Evolutionary conservation across 78 protist species (phyloP).

Genomic region (Dictyostelium brefeldianum): DNA sequence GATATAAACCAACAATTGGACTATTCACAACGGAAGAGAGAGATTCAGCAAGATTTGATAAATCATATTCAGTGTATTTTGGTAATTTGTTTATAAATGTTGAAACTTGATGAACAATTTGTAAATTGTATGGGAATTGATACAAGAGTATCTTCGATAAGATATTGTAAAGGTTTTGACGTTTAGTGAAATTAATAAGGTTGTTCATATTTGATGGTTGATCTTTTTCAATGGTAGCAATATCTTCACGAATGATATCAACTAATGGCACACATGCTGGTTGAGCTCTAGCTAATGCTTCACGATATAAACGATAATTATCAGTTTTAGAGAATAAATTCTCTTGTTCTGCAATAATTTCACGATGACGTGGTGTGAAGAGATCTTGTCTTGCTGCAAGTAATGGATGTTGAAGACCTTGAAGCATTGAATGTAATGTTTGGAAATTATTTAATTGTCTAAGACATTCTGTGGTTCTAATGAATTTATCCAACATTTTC

Average conservation of each 20-base stretch:
- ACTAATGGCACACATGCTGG: slow-evolving; percentile 36
- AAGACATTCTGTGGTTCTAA: slow-evolving; percentile 49
- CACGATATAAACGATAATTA: slow-evolving; percentile 38
- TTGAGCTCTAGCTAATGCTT: slow-evolving; percentile 6
- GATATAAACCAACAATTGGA: background rate
- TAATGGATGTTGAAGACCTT: slow-evolving; percentile 39
- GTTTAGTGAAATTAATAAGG: slow-evolving; percentile 43
- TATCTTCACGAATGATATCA: slow-evolving; percentile 57
- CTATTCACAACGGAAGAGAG: background rate
- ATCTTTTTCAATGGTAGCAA: slow-evolving; percentile 28
- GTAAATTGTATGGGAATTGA: slow-evolving; percentile 66
- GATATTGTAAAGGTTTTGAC: slow-evolving; percentile 61
- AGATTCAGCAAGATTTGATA: background rate
- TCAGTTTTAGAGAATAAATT: slow-evolving; percentile 41
- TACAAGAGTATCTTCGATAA: background rate
- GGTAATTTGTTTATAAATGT: slow-evolving; percentile 62
- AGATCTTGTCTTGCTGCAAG: slow-evolving; percentile 34
- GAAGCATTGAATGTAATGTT: slow-evolving; percentile 64
- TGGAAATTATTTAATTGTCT: slow-evolving; percentile 62
- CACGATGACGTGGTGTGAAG: slow-evolving; percentile 41
- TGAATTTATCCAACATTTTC: slow-evolving; percentile 60
- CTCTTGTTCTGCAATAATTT: slow-evolving; percentile 38
- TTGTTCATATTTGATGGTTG: slow-evolving; percentile 41
- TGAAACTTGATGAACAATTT: slow-evolving; percentile 74
- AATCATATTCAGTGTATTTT: slow-evolving; percentile 38